Evolutionary conservation across 164 flowering plant genomes (phyloP).

Genomic region (Nelumbo lutea): DNA sequence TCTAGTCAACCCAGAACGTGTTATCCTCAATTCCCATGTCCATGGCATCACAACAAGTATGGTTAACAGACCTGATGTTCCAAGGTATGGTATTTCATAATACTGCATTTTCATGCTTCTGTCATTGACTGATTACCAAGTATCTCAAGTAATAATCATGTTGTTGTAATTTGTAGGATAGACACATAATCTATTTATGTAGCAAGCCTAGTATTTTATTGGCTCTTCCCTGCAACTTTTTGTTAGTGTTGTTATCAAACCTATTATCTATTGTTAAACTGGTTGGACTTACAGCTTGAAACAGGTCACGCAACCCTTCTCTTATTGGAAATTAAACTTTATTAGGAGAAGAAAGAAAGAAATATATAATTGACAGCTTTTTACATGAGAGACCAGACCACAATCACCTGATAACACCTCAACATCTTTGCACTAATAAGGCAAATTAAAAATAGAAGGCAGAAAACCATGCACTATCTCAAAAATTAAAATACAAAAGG

Average conservation of each 20-base stretch:
- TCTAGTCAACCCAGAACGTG: constrained; percentile 64
- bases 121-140: not conserved
- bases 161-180: not conserved
- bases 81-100: constrained; percentile 47
- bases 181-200: not conserved
- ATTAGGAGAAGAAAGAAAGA: no score
- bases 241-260: not conserved
- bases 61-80: constrained; percentile 73
- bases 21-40: constrained; percentile 50
- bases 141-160: not conserved
- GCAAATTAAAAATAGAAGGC: no score
- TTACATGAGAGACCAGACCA: no score
- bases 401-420: no score
- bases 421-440: no score
- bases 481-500: no score
- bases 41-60: constrained; percentile 70
- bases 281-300: no score
- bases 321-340: no score
- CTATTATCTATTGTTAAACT: no score
- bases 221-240: not conserved
- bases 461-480: no score
- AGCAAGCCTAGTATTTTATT: not conserved
- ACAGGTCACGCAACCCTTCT: no score
- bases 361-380: no score
- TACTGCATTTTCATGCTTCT: not conserved